These are phyloP conservation scores for Penicillium sp. DNA, from an alignment of 2,329 filamentous ascomycete genomes.

Conservation along the genomic window DNA sequence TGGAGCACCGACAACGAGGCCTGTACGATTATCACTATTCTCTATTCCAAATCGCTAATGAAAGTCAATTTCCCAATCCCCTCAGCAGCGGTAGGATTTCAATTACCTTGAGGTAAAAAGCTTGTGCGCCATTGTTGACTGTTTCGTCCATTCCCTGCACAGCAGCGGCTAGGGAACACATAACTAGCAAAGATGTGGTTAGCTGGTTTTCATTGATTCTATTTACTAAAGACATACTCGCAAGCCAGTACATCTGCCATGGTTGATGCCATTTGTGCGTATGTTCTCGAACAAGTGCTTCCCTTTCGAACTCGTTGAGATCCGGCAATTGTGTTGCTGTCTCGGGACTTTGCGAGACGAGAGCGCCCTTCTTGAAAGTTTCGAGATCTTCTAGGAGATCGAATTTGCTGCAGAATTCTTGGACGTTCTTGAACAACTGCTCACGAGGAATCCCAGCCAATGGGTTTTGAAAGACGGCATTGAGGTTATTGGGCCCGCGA, in stretches of 20 bases:
- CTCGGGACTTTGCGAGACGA: conserved; percentile 53
- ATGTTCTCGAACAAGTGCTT: conserved; percentile 44
- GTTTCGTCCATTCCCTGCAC: conserved; percentile 57
- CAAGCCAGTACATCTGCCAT: conserved; percentile 49
- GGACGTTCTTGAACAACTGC: conserved; percentile 55
- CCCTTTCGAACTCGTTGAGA: conserved; percentile 46
- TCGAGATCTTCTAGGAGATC: conserved; percentile 51
- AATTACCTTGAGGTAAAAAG: conserved; percentile 33
- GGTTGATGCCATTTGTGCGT: conserved; percentile 54
- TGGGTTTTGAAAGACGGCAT: conserved; percentile 52
- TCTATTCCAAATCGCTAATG: conserved; percentile 16
- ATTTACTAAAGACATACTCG: conserved; percentile 28
- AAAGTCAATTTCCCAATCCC: background rate
- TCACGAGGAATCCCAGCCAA: conserved; percentile 54
- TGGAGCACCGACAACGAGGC: conserved; percentile 47
- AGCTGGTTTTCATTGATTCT: background rate
- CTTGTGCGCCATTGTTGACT: conserved; percentile 49
- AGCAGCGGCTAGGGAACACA: conserved; percentile 56
- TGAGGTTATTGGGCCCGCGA: conserved; percentile 27
- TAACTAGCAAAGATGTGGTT: conserved; percentile 33
- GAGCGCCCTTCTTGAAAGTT: conserved; percentile 52
- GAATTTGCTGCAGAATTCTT: conserved; percentile 53
- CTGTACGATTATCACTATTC: conserved; percentile 36
- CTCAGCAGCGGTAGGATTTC: background rate
- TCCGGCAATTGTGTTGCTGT: conserved; percentile 51